Conservation (phyloP, 2,329 filamentous ascomycete genomes). For the Thelonectria discophora region DNA sequence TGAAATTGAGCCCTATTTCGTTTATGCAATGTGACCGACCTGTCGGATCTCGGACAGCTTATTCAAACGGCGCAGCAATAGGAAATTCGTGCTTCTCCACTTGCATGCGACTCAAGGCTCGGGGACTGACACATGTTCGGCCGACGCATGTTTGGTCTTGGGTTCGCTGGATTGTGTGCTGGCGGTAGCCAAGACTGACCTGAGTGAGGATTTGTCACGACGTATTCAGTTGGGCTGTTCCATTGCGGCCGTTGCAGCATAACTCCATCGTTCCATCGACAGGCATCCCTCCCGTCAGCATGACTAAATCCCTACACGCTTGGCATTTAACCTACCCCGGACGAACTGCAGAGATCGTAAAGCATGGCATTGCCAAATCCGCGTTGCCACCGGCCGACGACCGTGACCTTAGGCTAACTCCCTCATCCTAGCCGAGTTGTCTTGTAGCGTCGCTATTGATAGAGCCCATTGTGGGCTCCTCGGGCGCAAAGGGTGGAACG, state of each 20-base stretch:
- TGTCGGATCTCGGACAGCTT: background rate
- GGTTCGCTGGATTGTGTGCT: background rate
- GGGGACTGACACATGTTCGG: background rate
- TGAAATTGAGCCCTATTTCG: background rate
- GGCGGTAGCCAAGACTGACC: too few species aligned
- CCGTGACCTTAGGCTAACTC: background rate
- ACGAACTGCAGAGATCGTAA: constrained; percentile 13
- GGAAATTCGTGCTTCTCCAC: background rate
- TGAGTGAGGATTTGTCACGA: background rate
- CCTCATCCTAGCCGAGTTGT: background rate
- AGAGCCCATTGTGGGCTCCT: background rate
- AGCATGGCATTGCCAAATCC: background rate
- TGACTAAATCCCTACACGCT: background rate
- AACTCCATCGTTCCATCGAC: background rate
- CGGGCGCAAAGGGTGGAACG: background rate
- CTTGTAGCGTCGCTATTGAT: background rate
- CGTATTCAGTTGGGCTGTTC: background rate
- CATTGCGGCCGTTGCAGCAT: too few species aligned
- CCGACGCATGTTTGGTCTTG: background rate
- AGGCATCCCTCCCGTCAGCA: background rate
- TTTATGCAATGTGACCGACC: background rate
- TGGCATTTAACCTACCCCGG: background rate
- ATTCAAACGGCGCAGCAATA: background rate
- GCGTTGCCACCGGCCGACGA: background rate
- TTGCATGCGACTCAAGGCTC: background rate